Conservation (phyloP, 148 eudicot species). For the Suaeda aralocaspica region DNA sequence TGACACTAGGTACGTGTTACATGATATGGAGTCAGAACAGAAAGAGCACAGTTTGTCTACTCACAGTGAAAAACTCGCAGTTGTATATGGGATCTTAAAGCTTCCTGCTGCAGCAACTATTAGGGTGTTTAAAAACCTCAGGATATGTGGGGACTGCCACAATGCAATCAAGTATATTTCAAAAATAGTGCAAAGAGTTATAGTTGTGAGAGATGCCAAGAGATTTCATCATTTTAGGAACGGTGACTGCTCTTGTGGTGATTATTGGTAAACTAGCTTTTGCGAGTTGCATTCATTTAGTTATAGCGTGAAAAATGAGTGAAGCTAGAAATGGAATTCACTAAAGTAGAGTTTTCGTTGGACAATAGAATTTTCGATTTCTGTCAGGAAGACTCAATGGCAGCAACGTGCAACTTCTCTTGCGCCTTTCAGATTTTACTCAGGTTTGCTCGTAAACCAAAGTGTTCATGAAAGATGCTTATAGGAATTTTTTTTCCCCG, state of each 20-base stretch:
- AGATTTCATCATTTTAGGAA: slow-evolving; percentile 90
- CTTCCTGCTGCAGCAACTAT: slow-evolving; percentile 56
- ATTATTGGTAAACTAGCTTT: slow-evolving; percentile 61
- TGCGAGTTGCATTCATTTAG: neutral
- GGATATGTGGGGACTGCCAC: slow-evolving; percentile 85
- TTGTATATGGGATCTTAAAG: slow-evolving; percentile 59
- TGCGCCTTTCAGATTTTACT: neutral
- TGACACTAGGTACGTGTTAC: slow-evolving; percentile 49
- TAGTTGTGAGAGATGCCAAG: slow-evolving; percentile 87
- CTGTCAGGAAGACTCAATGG: neutral
- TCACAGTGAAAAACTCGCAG: slow-evolving; percentile 71
- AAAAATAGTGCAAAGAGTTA: slow-evolving; percentile 64
- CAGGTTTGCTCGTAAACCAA: neutral
- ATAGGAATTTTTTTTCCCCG: neutral
- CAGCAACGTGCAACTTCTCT: neutral
- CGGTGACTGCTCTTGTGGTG: slow-evolving; percentile 88
- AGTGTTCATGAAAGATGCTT: neutral
- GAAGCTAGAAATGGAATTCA: neutral
- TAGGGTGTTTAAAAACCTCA: slow-evolving; percentile 61
- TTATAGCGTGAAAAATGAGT: neutral
- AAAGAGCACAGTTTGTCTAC: slow-evolving; percentile 51
- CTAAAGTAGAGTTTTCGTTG: neutral
- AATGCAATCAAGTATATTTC: slow-evolving; percentile 87
- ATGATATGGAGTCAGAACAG: slow-evolving; percentile 58
- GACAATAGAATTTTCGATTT: neutral